phyloP scores from a whole-genome alignment of 1,284 basidiomycete species.

The Marasmius sp. region DNA sequence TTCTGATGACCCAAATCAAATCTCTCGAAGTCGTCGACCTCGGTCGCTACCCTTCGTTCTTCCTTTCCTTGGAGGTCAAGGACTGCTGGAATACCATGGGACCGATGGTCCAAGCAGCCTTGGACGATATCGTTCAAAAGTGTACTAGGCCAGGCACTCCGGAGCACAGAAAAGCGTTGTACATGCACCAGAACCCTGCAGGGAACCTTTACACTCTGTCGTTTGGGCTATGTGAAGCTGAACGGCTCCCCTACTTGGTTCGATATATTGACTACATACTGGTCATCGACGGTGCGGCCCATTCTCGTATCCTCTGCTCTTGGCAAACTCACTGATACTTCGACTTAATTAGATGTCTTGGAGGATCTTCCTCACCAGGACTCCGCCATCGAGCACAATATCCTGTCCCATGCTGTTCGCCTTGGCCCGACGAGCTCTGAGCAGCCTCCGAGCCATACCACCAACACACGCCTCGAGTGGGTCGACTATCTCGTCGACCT shows the following conservation, averaged over 20 bases:
- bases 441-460: not conserved
- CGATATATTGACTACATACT: constrained; percentile 21
- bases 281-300: constrained; percentile 19
- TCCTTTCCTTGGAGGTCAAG: constrained; percentile 19
- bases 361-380: constrained; percentile 20
- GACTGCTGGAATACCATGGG: constrained; percentile 16
- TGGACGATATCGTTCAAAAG: constrained; percentile 16
- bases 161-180: constrained; percentile 17
- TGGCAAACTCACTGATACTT: not conserved
- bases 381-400: constrained; percentile 17
- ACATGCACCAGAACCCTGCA: constrained; percentile 20
- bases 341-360: constrained; percentile 14
- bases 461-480: not conserved
- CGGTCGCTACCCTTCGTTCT: constrained; percentile 13
- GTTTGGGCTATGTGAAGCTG: constrained; percentile 17
- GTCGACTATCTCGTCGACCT: constrained; percentile 13
- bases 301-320: not conserved
- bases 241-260: constrained; percentile 18
- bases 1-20: not conserved
- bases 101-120: constrained; percentile 14
- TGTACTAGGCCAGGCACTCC: constrained; percentile 18
- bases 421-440: not conserved
- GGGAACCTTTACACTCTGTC: constrained; percentile 21
- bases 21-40: not conserved
- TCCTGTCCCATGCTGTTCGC: constrained; percentile 19